phyloP scores from a whole-genome alignment of 495 filamentous ascomycete species.

The Penicillium ucsense region DNA sequence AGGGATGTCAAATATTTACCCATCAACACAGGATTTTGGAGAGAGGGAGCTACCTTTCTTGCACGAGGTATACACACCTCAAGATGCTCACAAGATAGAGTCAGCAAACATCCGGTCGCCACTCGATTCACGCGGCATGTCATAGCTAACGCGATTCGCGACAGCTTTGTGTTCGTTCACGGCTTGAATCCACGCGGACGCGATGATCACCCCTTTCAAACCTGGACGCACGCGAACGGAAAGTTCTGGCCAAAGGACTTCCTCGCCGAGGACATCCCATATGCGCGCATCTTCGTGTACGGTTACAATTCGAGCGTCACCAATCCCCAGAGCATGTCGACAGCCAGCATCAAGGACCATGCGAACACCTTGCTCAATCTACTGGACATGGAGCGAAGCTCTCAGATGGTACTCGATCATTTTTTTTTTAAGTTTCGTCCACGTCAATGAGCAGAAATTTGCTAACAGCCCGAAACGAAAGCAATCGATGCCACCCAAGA shows the following conservation, averaged over 20 bases:
- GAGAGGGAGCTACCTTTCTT: slow-evolving; percentile 29
- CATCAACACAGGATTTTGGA: slow-evolving; percentile 12
- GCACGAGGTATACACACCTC: slow-evolving; percentile 24
- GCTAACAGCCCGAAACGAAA: background rate
- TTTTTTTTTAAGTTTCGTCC: too few relatives aligned
- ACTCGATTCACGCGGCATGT: too few relatives aligned
- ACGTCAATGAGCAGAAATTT: too few relatives aligned
- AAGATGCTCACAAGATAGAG: slow-evolving; percentile 23
- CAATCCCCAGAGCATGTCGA: slow-evolving; percentile 29
- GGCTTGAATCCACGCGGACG: slow-evolving; percentile 29
- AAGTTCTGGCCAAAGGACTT: slow-evolving; percentile 34
- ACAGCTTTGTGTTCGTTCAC: slow-evolving; percentile 30
- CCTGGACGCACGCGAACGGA: slow-evolving; percentile 29
- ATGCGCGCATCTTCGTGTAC: slow-evolving; percentile 31
- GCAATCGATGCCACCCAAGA: slow-evolving; percentile 17
- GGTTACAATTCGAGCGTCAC: slow-evolving; percentile 36
- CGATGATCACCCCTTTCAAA: slow-evolving; percentile 30
- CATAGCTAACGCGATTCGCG: background rate
- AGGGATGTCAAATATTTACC: background rate
- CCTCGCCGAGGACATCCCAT: slow-evolving; percentile 29
- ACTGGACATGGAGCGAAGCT: slow-evolving; percentile 23
- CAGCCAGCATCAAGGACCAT: slow-evolving; percentile 29
- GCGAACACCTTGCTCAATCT: slow-evolving; percentile 30
- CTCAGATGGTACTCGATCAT: slow-evolving; percentile 11
- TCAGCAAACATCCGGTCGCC: slow-evolving; percentile 1